A percentile compares a stretch with the other conserved stretches of the same genome.
Conservation (phyloP, 2,329 filamentous ascomycete genomes). For the Bipolaris sorokiniana region DNA sequence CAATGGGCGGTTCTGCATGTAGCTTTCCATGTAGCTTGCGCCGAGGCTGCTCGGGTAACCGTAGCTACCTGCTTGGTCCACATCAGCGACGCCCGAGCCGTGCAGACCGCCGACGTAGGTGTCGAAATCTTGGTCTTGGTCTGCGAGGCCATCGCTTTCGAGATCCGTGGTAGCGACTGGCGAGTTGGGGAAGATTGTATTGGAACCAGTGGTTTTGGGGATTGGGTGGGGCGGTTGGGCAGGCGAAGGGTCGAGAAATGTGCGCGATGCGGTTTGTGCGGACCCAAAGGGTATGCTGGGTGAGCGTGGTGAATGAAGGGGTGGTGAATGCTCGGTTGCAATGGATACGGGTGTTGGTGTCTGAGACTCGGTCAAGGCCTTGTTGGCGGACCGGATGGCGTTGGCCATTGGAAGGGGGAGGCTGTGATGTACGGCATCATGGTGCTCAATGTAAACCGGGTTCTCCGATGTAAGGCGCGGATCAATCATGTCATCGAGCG, state of each 20-base stretch:
- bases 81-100: constrained; percentile 43
- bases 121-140: constrained; percentile 34
- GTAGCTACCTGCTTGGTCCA: constrained; percentile 44
- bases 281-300: constrained; percentile 25
- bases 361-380: constrained; percentile 25
- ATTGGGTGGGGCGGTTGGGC: constrained; percentile 20
- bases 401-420: constrained; percentile 33
- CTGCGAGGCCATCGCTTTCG: constrained; percentile 17
- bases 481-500: constrained; percentile 43
- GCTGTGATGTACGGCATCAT: constrained; percentile 42
- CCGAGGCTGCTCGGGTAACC: constrained; percentile 45
- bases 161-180: constrained; percentile 12
- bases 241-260: constrained; percentile 38
- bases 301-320: constrained; percentile 23
- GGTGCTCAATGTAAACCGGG: constrained; percentile 25
- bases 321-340: constrained; percentile 19
- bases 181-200: constrained; percentile 29
- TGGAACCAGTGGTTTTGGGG: constrained; percentile 24
- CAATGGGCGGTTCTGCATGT: constrained; percentile 46
- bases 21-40: constrained; percentile 48
- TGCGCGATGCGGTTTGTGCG: constrained; percentile 27
- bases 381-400: constrained; percentile 30
- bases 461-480: constrained; percentile 33
- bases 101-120: constrained; percentile 47
- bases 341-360: constrained; percentile 17